Percentiles rank a stretch among this genome's conserved stretches.
Conservation (phyloP, 345 rosid species). For the Acer negundo region DNA sequence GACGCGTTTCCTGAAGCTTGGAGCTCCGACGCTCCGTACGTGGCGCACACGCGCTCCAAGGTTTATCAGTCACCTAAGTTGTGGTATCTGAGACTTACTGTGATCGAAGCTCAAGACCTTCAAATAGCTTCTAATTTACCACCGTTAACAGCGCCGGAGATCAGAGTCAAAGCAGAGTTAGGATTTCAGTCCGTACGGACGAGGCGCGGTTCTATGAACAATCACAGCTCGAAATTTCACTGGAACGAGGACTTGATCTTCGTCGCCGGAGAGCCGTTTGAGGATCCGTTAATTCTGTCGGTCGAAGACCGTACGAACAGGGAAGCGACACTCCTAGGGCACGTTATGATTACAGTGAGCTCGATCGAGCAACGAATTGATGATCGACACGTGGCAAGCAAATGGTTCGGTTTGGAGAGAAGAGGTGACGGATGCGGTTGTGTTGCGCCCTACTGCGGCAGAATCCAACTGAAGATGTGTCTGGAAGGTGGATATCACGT, state of each 20-base stretch:
- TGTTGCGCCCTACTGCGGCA: constrained; percentile 55
- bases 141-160: constrained; percentile 80
- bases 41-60: constrained; percentile 86
- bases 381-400: constrained; percentile 70
- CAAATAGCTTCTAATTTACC: constrained; percentile 74
- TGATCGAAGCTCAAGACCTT: constrained; percentile 91
- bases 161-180: constrained; percentile 76
- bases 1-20: constrained; percentile 94
- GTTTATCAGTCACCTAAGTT: constrained; percentile 95
- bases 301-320: constrained; percentile 80
- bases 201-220: constrained; percentile 73
- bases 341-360: constrained; percentile 57
- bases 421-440: constrained; percentile 23
- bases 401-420: constrained; percentile 68
- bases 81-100: constrained; percentile 86
- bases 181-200: constrained; percentile 85
- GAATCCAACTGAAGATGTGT: constrained; percentile 72
- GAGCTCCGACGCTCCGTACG: constrained; percentile 85
- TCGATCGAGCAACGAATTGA: constrained; percentile 80
- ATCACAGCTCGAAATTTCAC: constrained; percentile 69
- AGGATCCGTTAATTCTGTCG: constrained; percentile 63
- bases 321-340: constrained; percentile 59
- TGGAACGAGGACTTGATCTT: constrained; percentile 90
- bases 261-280: constrained; percentile 93
- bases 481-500: constrained; percentile 99